Percentiles rank a stretch among this genome's conserved stretches.
Evolutionary conservation across 176 grass and related monocot species (phyloP).

Genomic region (Dactylis glomerata): DNA sequence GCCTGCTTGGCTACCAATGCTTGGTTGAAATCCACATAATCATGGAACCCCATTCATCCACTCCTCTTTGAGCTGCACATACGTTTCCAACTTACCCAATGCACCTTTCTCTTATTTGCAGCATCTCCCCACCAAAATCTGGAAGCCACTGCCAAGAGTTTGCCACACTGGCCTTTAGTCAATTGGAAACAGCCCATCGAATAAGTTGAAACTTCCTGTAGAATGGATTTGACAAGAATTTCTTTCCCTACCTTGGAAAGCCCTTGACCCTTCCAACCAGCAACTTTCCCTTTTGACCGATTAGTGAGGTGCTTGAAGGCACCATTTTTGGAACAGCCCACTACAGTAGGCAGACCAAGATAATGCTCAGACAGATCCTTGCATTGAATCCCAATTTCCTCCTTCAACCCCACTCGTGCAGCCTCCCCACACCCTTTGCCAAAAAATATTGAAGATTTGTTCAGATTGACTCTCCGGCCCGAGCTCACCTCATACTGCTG

Average conservation of each 20-base stretch:
- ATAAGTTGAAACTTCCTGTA: neutral
- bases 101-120: neutral
- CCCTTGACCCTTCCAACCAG: neutral
- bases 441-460: too few species aligned
- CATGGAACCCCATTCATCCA: neutral
- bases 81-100: neutral
- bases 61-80: neutral
- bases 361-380: neutral
- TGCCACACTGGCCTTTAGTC: rapidly evolving
- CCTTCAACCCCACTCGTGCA: too few species aligned
- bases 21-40: neutral
- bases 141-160: rapidly evolving
- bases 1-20: neutral
- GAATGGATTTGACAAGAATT: neutral
- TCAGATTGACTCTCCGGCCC: too few species aligned
- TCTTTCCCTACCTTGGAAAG: neutral
- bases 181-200: neutral
- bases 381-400: rapidly evolving
- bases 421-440: too few species aligned
- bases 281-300: neutral
- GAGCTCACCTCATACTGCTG: too few species aligned
- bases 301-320: neutral
- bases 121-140: neutral
- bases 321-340: neutral
- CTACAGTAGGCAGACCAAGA: neutral